Conservation (phyloP, 2,329 filamentous ascomycete genomes). For the Cordyceps fumosorosea region DNA sequence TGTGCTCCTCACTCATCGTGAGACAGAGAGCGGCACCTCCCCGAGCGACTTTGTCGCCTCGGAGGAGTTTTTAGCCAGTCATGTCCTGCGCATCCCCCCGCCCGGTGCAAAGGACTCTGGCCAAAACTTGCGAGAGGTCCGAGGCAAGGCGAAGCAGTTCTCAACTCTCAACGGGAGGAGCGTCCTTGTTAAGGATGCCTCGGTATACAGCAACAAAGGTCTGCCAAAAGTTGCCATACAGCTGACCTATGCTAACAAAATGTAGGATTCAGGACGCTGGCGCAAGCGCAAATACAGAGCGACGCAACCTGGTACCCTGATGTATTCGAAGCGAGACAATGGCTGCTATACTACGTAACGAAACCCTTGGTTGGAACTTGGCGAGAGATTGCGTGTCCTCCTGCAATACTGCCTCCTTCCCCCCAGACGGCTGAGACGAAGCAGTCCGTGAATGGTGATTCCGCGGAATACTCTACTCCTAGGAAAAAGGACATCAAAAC, state of each 20-base stretch:
- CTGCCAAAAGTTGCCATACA: constrained; percentile 18
- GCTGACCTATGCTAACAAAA: background rate
- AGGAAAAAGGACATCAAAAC: constrained; percentile 85
- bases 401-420: constrained; percentile 51
- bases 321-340: constrained; percentile 81
- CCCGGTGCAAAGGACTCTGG: constrained; percentile 47
- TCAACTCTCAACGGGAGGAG: constrained; percentile 88
- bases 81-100: constrained; percentile 80
- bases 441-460: constrained; percentile 29
- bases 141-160: constrained; percentile 91
- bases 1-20: constrained; percentile 78
- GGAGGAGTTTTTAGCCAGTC: constrained; percentile 93
- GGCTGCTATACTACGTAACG: constrained; percentile 95
- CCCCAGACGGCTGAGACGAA: constrained; percentile 33
- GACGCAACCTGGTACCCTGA: constrained; percentile 88
- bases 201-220: constrained; percentile 96
- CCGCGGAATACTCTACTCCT: constrained; percentile 36
- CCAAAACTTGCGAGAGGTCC: constrained; percentile 71
- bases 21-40: constrained; percentile 72
- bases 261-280: constrained; percentile 81
- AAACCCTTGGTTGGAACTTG: constrained; percentile 77
- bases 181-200: constrained; percentile 88
- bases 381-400: constrained; percentile 66
- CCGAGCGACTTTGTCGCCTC: constrained; percentile 77
- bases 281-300: constrained; percentile 78